A percentile compares a stretch with the other conserved stretches of the same genome.
Evolutionary conservation across 352 stramenopile species (phyloP).

Genomic region (Globisporangium polare): DNA sequence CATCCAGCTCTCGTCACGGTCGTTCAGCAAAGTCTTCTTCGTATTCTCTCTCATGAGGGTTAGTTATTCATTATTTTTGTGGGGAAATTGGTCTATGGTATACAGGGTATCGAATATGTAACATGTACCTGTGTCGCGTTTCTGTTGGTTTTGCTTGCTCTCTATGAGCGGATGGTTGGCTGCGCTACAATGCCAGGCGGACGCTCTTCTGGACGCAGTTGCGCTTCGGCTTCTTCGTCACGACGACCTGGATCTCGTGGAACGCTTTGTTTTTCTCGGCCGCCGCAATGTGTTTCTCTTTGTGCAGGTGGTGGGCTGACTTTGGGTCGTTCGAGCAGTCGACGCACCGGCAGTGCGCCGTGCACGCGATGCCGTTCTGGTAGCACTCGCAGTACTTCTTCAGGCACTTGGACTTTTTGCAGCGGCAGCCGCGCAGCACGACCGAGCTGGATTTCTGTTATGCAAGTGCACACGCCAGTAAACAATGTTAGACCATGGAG

Average conservation of each 20-base stretch:
- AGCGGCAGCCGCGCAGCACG: slow-evolving; percentile 89
- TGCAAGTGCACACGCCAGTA: neutral
- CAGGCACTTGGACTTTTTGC: slow-evolving; percentile 96
- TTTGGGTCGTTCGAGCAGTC: slow-evolving; percentile 92
- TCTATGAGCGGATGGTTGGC: neutral
- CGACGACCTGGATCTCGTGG: slow-evolving; percentile 56
- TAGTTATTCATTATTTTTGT: neutral
- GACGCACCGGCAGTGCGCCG: slow-evolving; percentile 91
- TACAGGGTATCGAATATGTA: slow-evolving; percentile 4
- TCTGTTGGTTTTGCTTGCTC: neutral
- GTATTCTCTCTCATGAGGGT: no score
- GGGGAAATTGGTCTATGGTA: slow-evolving; percentile 9
- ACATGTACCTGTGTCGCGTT: neutral
- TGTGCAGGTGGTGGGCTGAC: slow-evolving; percentile 30
- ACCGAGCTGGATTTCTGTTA: slow-evolving; percentile 65
- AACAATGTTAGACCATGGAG: neutral
- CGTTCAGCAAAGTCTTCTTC: slow-evolving; percentile 1
- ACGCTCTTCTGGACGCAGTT: slow-evolving; percentile 61
- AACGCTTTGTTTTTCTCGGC: slow-evolving; percentile 20
- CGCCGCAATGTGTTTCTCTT: slow-evolving; percentile 14
- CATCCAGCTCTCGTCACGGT: no score
- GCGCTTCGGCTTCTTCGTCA: slow-evolving; percentile 67
- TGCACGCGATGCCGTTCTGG: slow-evolving; percentile 90
- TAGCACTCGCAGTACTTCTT: slow-evolving; percentile 99
- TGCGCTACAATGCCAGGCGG: slow-evolving; percentile 25